phyloP scores from a whole-genome alignment of 2,329 filamentous ascomycete species.

The Atkinsonella texensis region DNA sequence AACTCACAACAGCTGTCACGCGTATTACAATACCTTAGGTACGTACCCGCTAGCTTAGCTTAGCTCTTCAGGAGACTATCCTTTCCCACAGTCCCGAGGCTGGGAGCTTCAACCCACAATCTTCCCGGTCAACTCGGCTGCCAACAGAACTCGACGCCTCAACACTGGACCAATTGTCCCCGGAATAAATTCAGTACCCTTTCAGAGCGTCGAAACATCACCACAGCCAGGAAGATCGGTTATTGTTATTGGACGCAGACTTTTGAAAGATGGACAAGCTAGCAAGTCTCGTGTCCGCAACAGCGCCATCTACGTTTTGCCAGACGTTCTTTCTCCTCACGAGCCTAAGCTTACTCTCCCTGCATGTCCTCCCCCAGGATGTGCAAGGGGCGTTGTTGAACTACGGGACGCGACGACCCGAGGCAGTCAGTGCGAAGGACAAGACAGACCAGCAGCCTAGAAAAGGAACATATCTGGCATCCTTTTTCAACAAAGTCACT shows the following conservation, averaged over 20 bases:
- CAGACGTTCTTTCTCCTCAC: conserved; percentile 36
- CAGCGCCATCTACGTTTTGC: background rate
- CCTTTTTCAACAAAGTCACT: conserved; percentile 13
- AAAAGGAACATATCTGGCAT: background rate
- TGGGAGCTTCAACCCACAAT: no score
- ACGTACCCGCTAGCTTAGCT: no score
- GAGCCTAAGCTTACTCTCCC: conserved; percentile 25
- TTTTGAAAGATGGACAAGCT: background rate
- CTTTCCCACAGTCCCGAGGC: no score
- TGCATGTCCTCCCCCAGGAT: conserved; percentile 32
- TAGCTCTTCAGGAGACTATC: no score
- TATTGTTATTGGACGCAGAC: background rate
- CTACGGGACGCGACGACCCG: conserved; percentile 35
- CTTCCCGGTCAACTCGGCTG: no score
- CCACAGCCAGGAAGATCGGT: no score
- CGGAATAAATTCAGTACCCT: no score
- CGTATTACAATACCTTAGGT: no score
- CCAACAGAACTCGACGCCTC: no score
- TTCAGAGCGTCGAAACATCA: no score
- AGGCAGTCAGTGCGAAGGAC: background rate
- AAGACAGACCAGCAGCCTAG: background rate
- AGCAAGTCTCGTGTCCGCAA: background rate
- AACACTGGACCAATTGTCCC: no score
- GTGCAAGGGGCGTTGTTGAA: conserved; percentile 32
- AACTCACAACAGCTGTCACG: no score